Evolutionary conservation across 495 filamentous ascomycete species (phyloP), one percentile per base, ranked within the genome.

Genomic region (Aspergillus baeticus): DNA sequence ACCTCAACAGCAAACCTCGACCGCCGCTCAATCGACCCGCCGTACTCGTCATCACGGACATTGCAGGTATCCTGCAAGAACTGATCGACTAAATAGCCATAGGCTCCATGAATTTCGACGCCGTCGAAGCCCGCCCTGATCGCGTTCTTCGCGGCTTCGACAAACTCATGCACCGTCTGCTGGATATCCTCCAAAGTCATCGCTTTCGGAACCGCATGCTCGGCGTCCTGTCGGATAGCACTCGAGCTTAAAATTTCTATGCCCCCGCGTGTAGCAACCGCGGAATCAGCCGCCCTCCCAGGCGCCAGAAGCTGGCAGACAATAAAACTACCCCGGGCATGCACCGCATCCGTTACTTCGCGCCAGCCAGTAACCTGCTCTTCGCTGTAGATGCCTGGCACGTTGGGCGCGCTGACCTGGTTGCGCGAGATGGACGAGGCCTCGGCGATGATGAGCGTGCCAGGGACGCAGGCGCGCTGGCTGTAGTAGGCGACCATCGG

Each of bases 11-110:
- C 75, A 47, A 91, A 84, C n/a, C 84, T 76, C 5, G 80, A 70
- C 31, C 88, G 75, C 55, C 87, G 88, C 71, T 86, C 85, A 34
- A 88, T 63, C 57, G 76, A 85, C 21, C 88, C 88, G 14, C 88
- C 88, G 65, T 82, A 90, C 10, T 55, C 35, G 66, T 91, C 88
- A 8, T 76, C 84, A 5, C 87, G 78, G 57, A 76, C 57, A 69
- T 91, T 91, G 51, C 58, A 69, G 13, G 60, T 70, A 57, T 84
- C 80, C 61, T 87, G 85, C 5, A 75, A 65, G 70, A 92, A 92
- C 67, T 91, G 89, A 60, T 92, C 86, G 31, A 89, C 67, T 20
- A 92, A 71, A 56, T 89, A 91, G 6, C 88, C 88, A 58, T 92
- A 90, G 2, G 87, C 86, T 23, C 79, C 84, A 63, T 91, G 87